Percentiles rank a stretch among this genome's conserved stretches.
Conservation (phyloP, 2,329 filamentous ascomycete genomes). For the Diaporthe ilicicola region DNA sequence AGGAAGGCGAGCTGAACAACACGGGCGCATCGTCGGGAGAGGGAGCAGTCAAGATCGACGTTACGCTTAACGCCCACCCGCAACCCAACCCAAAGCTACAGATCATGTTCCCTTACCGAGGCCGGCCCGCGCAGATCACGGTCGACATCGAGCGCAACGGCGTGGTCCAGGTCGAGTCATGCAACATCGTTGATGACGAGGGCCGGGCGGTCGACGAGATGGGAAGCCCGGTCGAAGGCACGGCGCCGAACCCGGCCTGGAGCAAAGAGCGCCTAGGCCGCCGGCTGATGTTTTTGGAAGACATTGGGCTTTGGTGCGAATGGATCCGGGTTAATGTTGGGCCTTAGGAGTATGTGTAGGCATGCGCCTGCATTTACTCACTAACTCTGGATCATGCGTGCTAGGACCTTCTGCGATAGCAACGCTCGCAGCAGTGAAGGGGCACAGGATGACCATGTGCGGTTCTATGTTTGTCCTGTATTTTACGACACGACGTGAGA, state of each 20-base stretch:
- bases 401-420: too few relatives aligned
- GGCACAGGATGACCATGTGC: too few relatives aligned
- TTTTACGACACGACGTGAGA: background rate
- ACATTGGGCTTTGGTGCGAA: constrained; percentile 62
- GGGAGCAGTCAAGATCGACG: constrained; percentile 52
- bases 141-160: constrained; percentile 69
- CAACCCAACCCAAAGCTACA: constrained; percentile 56
- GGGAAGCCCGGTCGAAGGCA: constrained; percentile 43
- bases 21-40: constrained; percentile 28
- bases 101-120: constrained; percentile 62
- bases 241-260: constrained; percentile 21
- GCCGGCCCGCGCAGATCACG: constrained; percentile 59
- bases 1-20: constrained; percentile 15
- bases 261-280: constrained; percentile 53
- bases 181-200: constrained; percentile 57
- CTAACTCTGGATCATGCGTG: background rate
- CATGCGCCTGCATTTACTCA: background rate
- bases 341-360: constrained; percentile 30
- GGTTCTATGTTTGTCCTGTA: background rate
- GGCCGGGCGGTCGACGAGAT: constrained; percentile 34
- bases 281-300: constrained; percentile 58
- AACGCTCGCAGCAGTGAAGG: too few relatives aligned
- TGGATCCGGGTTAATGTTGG: constrained; percentile 54
- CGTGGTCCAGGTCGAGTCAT: constrained; percentile 63
- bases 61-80: constrained; percentile 58